Evolutionary conservation across 23 red algal species (phyloP), one percentile per base, ranked within the genome.

Genomic region (Pyropia haitanensis): DNA sequence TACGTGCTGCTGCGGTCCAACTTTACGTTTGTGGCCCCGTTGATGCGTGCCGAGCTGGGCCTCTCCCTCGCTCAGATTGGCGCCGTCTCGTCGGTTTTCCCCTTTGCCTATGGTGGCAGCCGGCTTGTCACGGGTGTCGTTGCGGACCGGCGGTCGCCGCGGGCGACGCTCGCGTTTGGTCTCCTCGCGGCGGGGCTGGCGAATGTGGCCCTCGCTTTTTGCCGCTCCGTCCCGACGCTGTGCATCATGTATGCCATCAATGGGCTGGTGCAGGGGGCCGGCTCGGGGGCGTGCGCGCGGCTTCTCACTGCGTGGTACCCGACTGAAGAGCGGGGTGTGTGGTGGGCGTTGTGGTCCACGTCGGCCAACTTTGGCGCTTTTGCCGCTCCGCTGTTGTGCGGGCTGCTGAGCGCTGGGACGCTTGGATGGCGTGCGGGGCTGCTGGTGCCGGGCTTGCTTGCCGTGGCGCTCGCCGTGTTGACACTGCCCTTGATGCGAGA

Each of bases 251-350:
- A 75, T 66, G 88, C 31, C 16, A 39, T 84, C 63, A 91, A 91
- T 72, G 88, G 88, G 14, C 79, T 91, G 18, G 88, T 84, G 60
- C 88, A 91, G 26, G 88, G 88, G 26, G 79, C 75, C 16, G 88
- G 88, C 13, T 74, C 88, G 25, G 88, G 88, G 5, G 71, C 88
- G 5, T 78, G 63, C 26, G 88, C 88, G 12, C 72, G 80, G 34
- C 76, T 91, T 27, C 79, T 91, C 34, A 60, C 77, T 13, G 63
- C 72, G 20, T 91, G 88, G 88, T 83, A 78, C 20, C 51, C 49
- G 10, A 71, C 60, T 10, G 61, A 58, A 8, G 78, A 91, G 63
- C 68, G 88, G 53, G 88, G 88, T 21, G 71, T 83, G 27, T 83
- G 67, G 61, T 91, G 88, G 88, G 77, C 77, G 1, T 23, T 91